These are phyloP conservation scores for Lecanicillium sp. DNA, from an alignment of 2,329 filamentous ascomycete genomes.

Conservation along the genomic window DNA sequence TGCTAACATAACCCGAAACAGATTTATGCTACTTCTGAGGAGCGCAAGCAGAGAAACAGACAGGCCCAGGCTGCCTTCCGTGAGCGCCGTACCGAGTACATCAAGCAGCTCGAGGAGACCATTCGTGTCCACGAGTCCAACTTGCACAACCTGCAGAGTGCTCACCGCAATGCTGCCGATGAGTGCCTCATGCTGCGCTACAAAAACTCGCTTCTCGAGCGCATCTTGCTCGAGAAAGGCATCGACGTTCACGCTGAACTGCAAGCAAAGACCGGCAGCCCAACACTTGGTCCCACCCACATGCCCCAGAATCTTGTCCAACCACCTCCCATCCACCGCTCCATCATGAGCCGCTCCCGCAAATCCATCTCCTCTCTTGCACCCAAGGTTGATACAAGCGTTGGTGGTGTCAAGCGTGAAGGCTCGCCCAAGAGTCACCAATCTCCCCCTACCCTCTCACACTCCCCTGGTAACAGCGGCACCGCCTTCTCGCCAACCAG, in stretches of 20 bases:
- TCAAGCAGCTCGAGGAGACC: conserved; percentile 95
- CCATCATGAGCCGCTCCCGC: conserved; percentile 70
- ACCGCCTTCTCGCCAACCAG: conserved; percentile 35
- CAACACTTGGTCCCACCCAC: conserved; percentile 63
- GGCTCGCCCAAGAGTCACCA: conserved; percentile 65
- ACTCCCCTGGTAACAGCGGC: conserved; percentile 44
- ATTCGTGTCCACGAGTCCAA: conserved; percentile 97
- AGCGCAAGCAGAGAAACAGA: conserved; percentile 93
- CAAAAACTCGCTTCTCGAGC: conserved; percentile 93
- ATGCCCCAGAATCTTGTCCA: conserved; percentile 62
- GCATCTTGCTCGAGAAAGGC: conserved; percentile 92
- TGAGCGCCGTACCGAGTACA: conserved; percentile 95
- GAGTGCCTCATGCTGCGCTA: conserved; percentile 98
- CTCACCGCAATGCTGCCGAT: conserved; percentile 87
- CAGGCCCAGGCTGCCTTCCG: conserved; percentile 97
- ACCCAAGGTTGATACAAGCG: conserved; percentile 59
- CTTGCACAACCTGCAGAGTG: conserved; percentile 84
- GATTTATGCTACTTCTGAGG: conserved; percentile 98
- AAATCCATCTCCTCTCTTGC: conserved; percentile 66
- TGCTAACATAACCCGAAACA: no score
- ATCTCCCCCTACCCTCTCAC: conserved; percentile 70
- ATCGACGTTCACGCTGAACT: conserved; percentile 97
- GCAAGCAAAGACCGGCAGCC: conserved; percentile 83
- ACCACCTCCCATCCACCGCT: conserved; percentile 68
- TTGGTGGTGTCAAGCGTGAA: conserved; percentile 46